These are phyloP conservation scores for Saraca asoca DNA, from an alignment of 331 rosid species.

Conservation along the genomic window DNA sequence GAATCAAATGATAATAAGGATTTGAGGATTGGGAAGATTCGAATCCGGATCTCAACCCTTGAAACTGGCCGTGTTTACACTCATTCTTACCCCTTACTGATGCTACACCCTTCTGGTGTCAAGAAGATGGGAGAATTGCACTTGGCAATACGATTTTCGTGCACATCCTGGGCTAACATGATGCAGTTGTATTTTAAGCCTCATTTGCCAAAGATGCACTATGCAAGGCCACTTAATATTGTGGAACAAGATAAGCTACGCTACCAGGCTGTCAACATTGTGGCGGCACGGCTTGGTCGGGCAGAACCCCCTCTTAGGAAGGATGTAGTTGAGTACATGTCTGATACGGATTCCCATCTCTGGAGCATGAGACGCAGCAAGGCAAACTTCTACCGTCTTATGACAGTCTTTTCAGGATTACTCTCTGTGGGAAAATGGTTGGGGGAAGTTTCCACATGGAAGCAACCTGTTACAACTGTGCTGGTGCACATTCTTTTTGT, in stretches of 20 bases:
- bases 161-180: slow-evolving; percentile 39
- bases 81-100: slow-evolving; percentile 39
- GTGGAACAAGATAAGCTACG: slow-evolving; percentile 47
- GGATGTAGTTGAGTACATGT: slow-evolving; percentile 55
- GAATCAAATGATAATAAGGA: slow-evolving; percentile 20
- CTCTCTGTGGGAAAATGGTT: slow-evolving; percentile 44
- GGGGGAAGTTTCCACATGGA: slow-evolving; percentile 42
- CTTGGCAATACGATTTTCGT: slow-evolving; percentile 43
- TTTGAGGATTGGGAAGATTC: slow-evolving; percentile 45
- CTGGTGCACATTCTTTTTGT: slow-evolving; percentile 45
- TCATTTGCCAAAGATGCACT: slow-evolving; percentile 50
- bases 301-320: slow-evolving; percentile 46
- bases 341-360: slow-evolving; percentile 42
- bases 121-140: slow-evolving; percentile 53
- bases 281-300: slow-evolving; percentile 45
- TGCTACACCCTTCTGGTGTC: slow-evolving; percentile 35
- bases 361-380: slow-evolving; percentile 56
- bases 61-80: slow-evolving; percentile 52
- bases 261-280: slow-evolving; percentile 49
- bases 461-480: slow-evolving; percentile 43
- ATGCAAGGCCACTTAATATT: slow-evolving; percentile 43
- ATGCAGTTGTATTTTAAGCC: slow-evolving; percentile 50
- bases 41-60: slow-evolving; percentile 49
- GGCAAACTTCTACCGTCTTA: slow-evolving; percentile 43
- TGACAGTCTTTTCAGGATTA: slow-evolving; percentile 37